Evolutionary conservation across 2,329 filamentous ascomycete genomes (phyloP).

Genomic region (Malbranchea cinnamomea): DNA sequence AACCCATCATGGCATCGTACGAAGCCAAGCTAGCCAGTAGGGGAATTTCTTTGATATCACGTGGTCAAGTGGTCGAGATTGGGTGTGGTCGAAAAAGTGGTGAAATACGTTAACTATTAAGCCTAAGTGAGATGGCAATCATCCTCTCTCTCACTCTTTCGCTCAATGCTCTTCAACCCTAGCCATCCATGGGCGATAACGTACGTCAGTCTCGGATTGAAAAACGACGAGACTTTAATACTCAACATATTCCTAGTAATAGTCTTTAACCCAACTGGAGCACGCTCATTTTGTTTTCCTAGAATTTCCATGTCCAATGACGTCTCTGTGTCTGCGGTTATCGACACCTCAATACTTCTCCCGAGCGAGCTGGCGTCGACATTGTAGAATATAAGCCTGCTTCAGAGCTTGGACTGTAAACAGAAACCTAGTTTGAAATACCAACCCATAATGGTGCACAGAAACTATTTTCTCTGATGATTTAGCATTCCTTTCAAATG

Average conservation of each 20-base stretch:
- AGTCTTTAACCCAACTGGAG: conserved; percentile 33
- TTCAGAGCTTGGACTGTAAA: background rate
- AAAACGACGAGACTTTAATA: conserved; percentile 21
- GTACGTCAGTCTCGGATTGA: conserved; percentile 33
- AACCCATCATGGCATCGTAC: too few relatives aligned
- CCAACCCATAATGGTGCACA: conserved; percentile 21
- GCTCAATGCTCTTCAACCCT: conserved; percentile 27
- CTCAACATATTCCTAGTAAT: conserved; percentile 32
- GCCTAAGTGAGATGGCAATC: too few relatives aligned
- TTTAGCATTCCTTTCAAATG: conserved; percentile 22
- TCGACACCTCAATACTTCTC: conserved; percentile 32
- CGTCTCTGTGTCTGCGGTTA: conserved; percentile 20
- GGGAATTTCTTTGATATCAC: too few relatives aligned
- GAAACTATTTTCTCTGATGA: conserved; percentile 29
- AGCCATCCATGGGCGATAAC: conserved; percentile 31
- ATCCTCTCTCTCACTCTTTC: too few relatives aligned
- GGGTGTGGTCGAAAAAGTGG: too few relatives aligned
- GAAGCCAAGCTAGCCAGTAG: too few relatives aligned
- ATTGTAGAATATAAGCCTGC: conserved; percentile 33
- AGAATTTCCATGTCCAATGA: conserved; percentile 19
- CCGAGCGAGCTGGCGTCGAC: conserved; percentile 24
- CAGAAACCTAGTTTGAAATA: background rate
- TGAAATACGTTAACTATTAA: too few relatives aligned
- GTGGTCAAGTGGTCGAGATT: too few relatives aligned
- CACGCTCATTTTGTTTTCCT: conserved; percentile 32